These are phyloP conservation scores for Strobilomyces echinocephalus DNA, from an alignment of 768 basidiomycete species.

Conservation along the genomic window DNA sequence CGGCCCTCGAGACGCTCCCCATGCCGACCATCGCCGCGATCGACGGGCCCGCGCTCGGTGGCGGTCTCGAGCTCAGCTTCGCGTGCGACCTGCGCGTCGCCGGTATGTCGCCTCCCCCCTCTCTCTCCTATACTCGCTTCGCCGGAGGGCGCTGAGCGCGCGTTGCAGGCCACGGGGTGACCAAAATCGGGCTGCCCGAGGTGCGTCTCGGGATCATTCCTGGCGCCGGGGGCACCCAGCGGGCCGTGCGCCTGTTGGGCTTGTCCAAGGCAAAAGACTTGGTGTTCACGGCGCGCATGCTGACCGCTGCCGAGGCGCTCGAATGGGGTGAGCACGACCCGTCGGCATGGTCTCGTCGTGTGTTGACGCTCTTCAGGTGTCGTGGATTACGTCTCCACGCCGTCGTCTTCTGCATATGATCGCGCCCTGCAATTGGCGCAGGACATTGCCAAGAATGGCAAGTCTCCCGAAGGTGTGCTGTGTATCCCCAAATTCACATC, in stretches of 20 bases:
- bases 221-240: constrained; percentile 86
- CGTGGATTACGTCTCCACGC: constrained; percentile 71
- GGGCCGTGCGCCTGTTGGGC: constrained; percentile 73
- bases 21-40: constrained; percentile 91
- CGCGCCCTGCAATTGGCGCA: constrained; percentile 66
- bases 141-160: not conserved
- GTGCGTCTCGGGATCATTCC: constrained; percentile 79
- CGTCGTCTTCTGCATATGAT: constrained; percentile 59
- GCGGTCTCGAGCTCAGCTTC: constrained; percentile 84
- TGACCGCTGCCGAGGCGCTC: constrained; percentile 64
- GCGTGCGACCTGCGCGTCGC: constrained; percentile 90
- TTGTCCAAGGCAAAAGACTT: constrained; percentile 79
- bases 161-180: constrained; percentile 53
- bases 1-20: constrained; percentile 73
- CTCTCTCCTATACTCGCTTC: no score
- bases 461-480: constrained; percentile 8
- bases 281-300: constrained; percentile 73
- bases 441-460: constrained; percentile 64
- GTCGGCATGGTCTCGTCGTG: not conserved
- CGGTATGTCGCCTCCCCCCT: constrained; percentile 43
- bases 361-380: constrained; percentile 48
- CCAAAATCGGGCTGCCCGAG: constrained; percentile 87
- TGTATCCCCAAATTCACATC: not conserved
- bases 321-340: constrained; percentile 52
- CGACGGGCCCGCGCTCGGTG: constrained; percentile 89